Base-by-base conservation (phyloP, 306 rosid species). In the Pachyrhizus erosus region DNA sequence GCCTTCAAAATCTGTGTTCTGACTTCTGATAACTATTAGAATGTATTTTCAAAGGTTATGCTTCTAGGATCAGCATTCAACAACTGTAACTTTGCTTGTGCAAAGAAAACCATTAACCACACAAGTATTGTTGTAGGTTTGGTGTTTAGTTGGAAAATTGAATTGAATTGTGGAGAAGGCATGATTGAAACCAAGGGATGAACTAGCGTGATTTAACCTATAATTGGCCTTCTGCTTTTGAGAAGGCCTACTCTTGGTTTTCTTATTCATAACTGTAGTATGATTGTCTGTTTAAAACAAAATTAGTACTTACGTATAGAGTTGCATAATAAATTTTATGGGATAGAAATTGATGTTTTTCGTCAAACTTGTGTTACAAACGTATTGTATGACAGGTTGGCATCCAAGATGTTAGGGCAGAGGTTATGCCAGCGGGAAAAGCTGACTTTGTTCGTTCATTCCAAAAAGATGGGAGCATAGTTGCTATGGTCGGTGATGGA, bases 401-500 rank as follows among this genome's bases (percentile, higher is more conserved):
- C 79, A 93, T 96, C 70, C 87, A 84, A 80, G 99, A 96, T 71
- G 93, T 96, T 9, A 89, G 90, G 82, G 97, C 98, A 70, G 99
- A 96, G 90, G 98, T 96, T 52, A 85, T 93, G 99, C 99, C 99
- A 0, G 97, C 97, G 0, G 99, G 98, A 84, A 96, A 96, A 85
- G 99, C 97, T 0, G 97, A 93, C 17, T 96, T 89, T 24, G 78
- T 96, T 15, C 90, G 83, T 2, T 92, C 91, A 15, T 93, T 96
- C 73, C 98, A 96, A 71, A 88, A 84, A n/a, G 90, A 92, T 77
- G 97, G 99, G 84, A 90, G 92, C 83, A 70, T 76, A 55, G 98
- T 96, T 43, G 99, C 99, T 18, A 96, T 93, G 99, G 99, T 96
- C 70, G 99, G 99, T 12, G 99, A 96, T 24, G 99, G 99, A 5